Base-by-base conservation (phyloP, 345 rosid species). In the Brassica rapa region DNA sequence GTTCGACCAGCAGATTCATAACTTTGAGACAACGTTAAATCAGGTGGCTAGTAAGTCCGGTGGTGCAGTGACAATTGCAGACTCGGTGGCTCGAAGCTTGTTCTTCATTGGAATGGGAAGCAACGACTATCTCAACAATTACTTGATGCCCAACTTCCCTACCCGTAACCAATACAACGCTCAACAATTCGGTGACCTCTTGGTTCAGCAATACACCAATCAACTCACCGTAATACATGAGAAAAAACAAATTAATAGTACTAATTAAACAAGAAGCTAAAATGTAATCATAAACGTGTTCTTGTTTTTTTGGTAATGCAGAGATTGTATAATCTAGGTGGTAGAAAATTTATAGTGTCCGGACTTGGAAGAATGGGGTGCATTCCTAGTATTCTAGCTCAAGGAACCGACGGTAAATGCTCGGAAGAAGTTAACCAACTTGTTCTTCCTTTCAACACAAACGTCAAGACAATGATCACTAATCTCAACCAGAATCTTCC, bases 81-180 rank as follows among this genome's bases (percentile, higher is more conserved):
- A 68, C 41, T 86, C 91, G 4, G 75, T 95, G 10, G 82, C 82
- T 37, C 77, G 71, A 57, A 88, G 94, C 86, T 71, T 95, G 30
- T 95, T 91, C 83, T 95, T 93, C 74, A 86, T 93, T 0, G 98
- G 99, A 62, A 91, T 95, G 98, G 97, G 98, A 67, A 95, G 98
- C 85, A 95, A 95, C 77, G 99, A 95, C 85, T 95, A 95, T 80
- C 89, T 93, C 62, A 90, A 95, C 82, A 95, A 91, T 78, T 95
- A 91, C 78, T 93, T 95, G 69, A 93, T 95, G 99, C 98, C 99
- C 6, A 93, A 95, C 80, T 95, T 87, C 67, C 87, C 85, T 5
- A 93, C 99, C 6, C 64, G 80, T 41, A 91, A 84, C 63, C 93
- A 88, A 66, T 95, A 82, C 79, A 85, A 93, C 70, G 89, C 82